These are phyloP conservation scores for Salvia hispanica DNA, from an alignment of 257 asterid species.

Conservation along the genomic window DNA sequence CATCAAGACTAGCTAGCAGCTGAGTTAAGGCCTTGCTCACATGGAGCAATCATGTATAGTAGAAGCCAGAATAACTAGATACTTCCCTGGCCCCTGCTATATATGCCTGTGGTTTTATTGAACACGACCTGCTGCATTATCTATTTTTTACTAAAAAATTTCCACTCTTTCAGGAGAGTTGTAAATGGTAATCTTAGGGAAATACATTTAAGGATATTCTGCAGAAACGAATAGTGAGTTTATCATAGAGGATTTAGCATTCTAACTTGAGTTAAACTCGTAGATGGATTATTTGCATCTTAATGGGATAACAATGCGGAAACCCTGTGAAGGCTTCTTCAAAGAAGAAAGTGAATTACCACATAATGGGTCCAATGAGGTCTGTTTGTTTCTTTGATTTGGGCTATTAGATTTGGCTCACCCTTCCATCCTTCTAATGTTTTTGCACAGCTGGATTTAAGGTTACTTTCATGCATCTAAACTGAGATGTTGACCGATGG, in stretches of 20 bases:
- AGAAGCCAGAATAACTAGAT: neutral
- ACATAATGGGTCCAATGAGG: slow-evolving; percentile 73
- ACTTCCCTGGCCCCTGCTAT: neutral
- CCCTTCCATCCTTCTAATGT: slow-evolving; percentile 61
- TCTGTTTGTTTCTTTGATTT: slow-evolving; percentile 73
- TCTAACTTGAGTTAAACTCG: slow-evolving; percentile 98
- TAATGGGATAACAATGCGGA: slow-evolving; percentile 94
- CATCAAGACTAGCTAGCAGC: slow-evolving; percentile 7
- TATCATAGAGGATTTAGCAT: slow-evolving; percentile 58
- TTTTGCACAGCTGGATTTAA: slow-evolving; percentile 73
- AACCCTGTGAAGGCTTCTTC: slow-evolving; percentile 82
- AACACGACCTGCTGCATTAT: slow-evolving; percentile 1
- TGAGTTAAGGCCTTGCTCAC: slow-evolving; percentile 20
- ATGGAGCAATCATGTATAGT: slow-evolving; percentile 13
- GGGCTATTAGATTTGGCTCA: slow-evolving; percentile 63
- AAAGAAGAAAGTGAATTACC: slow-evolving; percentile 83
- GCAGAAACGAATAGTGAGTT: slow-evolving; percentile 51
- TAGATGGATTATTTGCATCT: slow-evolving; percentile 95
- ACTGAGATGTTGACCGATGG: slow-evolving; percentile 85
- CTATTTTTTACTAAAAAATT: slow-evolving; percentile 9
- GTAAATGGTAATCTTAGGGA: slow-evolving; percentile 34
- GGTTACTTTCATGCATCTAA: slow-evolving; percentile 65
- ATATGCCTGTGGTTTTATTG: slow-evolving; percentile 17
- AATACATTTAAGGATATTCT: slow-evolving; percentile 48
- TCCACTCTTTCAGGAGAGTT: slow-evolving; percentile 34